Conservation (phyloP, 2,329 filamentous ascomycete genomes). For the Fusarium camptoceras region DNA sequence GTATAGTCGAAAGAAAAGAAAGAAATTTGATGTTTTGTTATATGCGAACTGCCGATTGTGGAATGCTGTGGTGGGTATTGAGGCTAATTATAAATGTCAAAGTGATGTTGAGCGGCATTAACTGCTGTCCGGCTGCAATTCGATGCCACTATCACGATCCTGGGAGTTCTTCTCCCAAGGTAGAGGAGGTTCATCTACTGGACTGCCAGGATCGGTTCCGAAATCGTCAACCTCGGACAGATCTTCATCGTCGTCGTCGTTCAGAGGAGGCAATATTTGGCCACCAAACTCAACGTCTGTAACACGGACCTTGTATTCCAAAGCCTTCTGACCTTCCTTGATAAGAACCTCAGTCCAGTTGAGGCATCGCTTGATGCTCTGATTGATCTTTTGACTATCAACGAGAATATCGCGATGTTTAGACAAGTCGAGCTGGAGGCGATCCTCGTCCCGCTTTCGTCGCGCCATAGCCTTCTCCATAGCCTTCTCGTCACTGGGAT, state of each 20-base stretch:
- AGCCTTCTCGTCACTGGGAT: slow-evolving; percentile 50
- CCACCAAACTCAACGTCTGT: slow-evolving; percentile 87
- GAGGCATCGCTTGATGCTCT: slow-evolving; percentile 89
- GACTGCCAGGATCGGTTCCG: slow-evolving; percentile 35
- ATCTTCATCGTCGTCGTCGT: slow-evolving; percentile 49
- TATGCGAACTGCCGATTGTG: slow-evolving; percentile 23
- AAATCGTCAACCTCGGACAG: slow-evolving; percentile 34
- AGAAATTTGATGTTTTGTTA: slow-evolving; percentile 21
- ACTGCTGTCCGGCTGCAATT: slow-evolving; percentile 58
- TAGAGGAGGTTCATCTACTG: slow-evolving; percentile 42
- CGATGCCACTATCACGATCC: slow-evolving; percentile 66
- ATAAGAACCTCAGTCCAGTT: slow-evolving; percentile 93
- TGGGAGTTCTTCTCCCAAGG: slow-evolving; percentile 56
- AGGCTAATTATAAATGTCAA: not conserved
- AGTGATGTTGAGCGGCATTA: not conserved
- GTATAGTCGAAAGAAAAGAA: slow-evolving; percentile 20
- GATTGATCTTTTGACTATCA: slow-evolving; percentile 95
- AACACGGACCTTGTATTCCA: slow-evolving; percentile 82
- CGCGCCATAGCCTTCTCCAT: slow-evolving; percentile 53
- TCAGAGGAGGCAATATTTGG: slow-evolving; percentile 71
- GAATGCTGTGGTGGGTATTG: slow-evolving; percentile 4
- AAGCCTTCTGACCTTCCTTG: slow-evolving; percentile 85
- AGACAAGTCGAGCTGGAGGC: slow-evolving; percentile 84
- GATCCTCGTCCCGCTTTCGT: slow-evolving; percentile 81
- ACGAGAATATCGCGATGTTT: slow-evolving; percentile 90